Base-by-base conservation (phyloP, 1,284 basidiomycete species). In the Pseudozyma sp. region DNA sequence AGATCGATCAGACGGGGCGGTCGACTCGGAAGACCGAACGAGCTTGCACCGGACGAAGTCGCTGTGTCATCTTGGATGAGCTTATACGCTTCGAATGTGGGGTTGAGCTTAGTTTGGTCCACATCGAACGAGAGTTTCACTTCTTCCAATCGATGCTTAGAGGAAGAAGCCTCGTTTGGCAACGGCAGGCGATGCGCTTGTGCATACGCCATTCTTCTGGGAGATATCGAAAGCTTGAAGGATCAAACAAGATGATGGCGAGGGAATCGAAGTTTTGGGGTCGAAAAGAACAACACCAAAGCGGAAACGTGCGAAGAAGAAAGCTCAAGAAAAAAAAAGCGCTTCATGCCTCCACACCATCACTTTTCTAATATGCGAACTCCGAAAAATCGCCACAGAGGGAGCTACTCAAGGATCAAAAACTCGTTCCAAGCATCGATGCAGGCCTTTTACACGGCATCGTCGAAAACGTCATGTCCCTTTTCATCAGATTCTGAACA, bases 1-100 rank as follows among this genome's bases (percentile, higher is more conserved):
- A 71, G 42, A n/a, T 67, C 55, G 4, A 36, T 19, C 12, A 77
- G 57, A 2, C 47, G 47, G 3, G 59, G 65, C 11, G 67, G 74
- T 2, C 42, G 58, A 42, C 64, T 72, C 1, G 67, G 70, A 18
- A 72, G 40, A 0, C 43, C 53, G 34, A 63, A 67, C 8, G 68
- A 52, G 25, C 16, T 52, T 13, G 38, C 5, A 11, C 36, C 13
- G 9, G 34, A 53, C 4, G 57, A 53, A 1, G 56, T 31, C 1
- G 56, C n/a, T 2, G 55, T 16, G 2, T 51, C 58, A 42, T 78
- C 66, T 19, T 71, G 64, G 7, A 76, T 44, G 19, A 79, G 77
- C 40, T 63, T 68, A 39, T 79, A 79, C 3, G 74, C 69, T 48
- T 79, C 70, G 45, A 79, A 79, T n/a, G 13, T 18, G 0, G 75